phyloP scores from a whole-genome alignment of 768 basidiomycete species.

The Cytidiella melzeri region DNA sequence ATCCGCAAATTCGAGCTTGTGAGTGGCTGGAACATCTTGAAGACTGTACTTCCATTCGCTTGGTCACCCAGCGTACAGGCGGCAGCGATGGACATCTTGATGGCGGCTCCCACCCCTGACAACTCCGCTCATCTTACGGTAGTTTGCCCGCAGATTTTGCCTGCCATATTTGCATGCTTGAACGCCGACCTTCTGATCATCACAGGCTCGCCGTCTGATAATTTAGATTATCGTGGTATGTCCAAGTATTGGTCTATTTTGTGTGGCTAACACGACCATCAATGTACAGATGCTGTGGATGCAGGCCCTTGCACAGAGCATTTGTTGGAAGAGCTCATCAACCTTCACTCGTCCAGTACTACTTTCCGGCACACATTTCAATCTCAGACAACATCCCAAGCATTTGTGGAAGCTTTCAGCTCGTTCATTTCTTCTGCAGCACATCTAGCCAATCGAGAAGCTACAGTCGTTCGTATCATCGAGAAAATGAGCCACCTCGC shows the following conservation, averaged over 20 bases:
- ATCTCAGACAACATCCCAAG: constrained; percentile 61
- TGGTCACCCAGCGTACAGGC: constrained; percentile 69
- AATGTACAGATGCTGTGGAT: constrained; percentile 3
- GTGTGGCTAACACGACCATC: constrained; percentile 14
- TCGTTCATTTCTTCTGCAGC: constrained; percentile 43
- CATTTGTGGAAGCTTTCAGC: constrained; percentile 62
- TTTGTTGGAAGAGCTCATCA: constrained; percentile 63
- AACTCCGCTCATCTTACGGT: constrained; percentile 28
- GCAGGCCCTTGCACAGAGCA: constrained; percentile 42
- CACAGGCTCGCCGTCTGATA: not conserved
- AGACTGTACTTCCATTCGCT: constrained; percentile 52
- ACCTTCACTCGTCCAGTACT: constrained; percentile 55
- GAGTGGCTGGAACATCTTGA: constrained; percentile 77
- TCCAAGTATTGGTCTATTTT: too few relatives aligned
- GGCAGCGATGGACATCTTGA: constrained; percentile 62
- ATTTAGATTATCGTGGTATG: constrained; percentile 1
- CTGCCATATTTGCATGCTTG: constrained; percentile 65
- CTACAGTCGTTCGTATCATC: constrained; percentile 44
- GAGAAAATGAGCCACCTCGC: constrained; percentile 72
- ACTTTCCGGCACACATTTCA: constrained; percentile 71
- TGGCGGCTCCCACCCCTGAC: constrained; percentile 33
- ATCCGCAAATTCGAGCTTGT: constrained; percentile 78
- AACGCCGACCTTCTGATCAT: constrained; percentile 41
- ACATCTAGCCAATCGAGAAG: constrained; percentile 32
- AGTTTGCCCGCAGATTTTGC: constrained; percentile 62